Percentiles rank a stretch among this genome's conserved stretches.
phyloP scores from a whole-genome alignment of 495 filamentous ascomycete species.

The Penicillium bialowiezense region DNA sequence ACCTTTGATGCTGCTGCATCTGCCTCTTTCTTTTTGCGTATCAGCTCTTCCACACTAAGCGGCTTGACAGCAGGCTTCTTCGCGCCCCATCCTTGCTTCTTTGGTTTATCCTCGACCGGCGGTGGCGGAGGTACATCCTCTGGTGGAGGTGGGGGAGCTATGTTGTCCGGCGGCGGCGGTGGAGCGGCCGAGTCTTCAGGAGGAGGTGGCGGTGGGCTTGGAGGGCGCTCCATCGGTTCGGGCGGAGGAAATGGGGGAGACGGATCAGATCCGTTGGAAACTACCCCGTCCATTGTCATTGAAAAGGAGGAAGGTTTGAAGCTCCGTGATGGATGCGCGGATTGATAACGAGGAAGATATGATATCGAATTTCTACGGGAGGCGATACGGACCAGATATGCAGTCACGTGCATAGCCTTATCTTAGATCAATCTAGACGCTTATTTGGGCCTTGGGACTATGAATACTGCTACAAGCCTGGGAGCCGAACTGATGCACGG shows the following conservation, averaged over 20 bases:
- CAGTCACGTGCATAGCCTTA: constrained; percentile 16
- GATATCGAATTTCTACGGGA: constrained; percentile 34
- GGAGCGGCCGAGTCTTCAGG: constrained; percentile 48
- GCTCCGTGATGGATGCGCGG: neutral
- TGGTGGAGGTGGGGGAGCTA: constrained; percentile 49
- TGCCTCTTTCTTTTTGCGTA: constrained; percentile 74
- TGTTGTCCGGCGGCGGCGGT: constrained; percentile 56
- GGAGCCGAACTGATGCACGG: no score
- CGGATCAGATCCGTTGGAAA: constrained; percentile 22
- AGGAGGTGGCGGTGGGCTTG: constrained; percentile 56
- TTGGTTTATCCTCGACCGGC: constrained; percentile 39
- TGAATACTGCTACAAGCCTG: no score
- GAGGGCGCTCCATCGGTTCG: constrained; percentile 36
- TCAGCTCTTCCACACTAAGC: constrained; percentile 72
- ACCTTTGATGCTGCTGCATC: constrained; percentile 76
- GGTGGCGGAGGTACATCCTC: constrained; percentile 36
- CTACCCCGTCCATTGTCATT: constrained; percentile 26
- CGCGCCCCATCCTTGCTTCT: constrained; percentile 55
- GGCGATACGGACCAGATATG: constrained; percentile 12
- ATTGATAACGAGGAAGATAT: constrained; percentile 8
- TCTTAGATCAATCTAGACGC: no score
- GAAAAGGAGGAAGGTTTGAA: constrained; percentile 1
- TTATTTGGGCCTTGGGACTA: no score
- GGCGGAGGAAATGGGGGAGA: constrained; percentile 28
- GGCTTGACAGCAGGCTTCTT: constrained; percentile 45